Conservation (phyloP, 495 filamentous ascomycete species). For the Monascus purpureus region DNA sequence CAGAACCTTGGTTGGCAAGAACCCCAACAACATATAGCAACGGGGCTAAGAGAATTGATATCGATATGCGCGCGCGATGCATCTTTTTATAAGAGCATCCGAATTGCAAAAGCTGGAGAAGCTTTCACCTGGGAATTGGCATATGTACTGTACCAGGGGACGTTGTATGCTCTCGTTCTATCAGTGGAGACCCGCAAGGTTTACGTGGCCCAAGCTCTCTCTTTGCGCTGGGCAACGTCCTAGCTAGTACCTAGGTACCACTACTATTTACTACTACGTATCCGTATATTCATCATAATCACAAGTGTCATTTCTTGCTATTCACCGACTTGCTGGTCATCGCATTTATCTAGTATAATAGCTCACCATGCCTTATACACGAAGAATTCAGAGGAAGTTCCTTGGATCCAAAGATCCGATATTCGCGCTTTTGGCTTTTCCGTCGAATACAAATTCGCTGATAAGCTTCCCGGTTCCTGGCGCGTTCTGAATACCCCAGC, state of each 20-base stretch:
- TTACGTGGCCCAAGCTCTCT: slow-evolving; percentile 27
- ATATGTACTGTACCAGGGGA: slow-evolving; percentile 6
- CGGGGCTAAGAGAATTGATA: slow-evolving; percentile 13
- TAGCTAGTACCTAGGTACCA: too few species aligned
- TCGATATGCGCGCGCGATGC: slow-evolving; percentile 16
- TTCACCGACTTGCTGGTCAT: too few species aligned
- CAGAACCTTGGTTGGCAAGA: slow-evolving; percentile 16
- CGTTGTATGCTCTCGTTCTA: too few species aligned
- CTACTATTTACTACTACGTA: too few species aligned
- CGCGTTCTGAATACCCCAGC: slow-evolving; percentile 96
- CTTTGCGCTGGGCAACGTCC: background rate
- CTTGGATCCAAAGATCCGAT: slow-evolving; percentile 58
- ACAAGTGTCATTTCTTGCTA: too few species aligned
- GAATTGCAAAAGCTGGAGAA: background rate
- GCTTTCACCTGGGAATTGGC: slow-evolving; percentile 14
- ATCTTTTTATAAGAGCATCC: slow-evolving; percentile 9
- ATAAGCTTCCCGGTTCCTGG: slow-evolving; percentile 84
- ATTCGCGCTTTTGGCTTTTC: slow-evolving; percentile 59
- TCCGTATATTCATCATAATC: too few species aligned
- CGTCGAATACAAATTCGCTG: slow-evolving; percentile 75
- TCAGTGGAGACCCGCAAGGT: too few species aligned
- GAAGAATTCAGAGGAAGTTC: slow-evolving; percentile 22
- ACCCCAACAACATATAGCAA: slow-evolving; percentile 20
- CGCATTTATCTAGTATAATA: too few species aligned
- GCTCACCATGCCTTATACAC: too few species aligned